Percentiles rank a stretch among this genome's conserved stretches.
These are phyloP conservation scores for Lactarius hengduanensis DNA, from an alignment of 768 basidiomycete species.

Conservation along the genomic window DNA sequence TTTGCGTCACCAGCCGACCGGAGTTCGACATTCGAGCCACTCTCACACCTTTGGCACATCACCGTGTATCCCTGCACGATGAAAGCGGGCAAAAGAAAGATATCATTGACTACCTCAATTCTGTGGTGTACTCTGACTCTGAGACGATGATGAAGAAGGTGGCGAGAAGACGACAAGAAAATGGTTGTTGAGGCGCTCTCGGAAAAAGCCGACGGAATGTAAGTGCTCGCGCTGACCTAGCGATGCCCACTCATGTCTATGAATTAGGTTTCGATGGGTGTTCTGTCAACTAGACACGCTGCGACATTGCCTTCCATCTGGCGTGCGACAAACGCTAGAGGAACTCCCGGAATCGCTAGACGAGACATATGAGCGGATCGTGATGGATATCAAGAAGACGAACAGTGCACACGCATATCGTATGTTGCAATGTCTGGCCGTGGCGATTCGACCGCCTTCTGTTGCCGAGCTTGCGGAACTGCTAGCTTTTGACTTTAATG, in stretches of 20 bases:
- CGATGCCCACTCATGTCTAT: not conserved
- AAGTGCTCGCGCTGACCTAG: not conserved
- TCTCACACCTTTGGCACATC: not conserved
- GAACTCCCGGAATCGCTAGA: not conserved
- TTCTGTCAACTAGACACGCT: not conserved
- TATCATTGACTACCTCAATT: not conserved
- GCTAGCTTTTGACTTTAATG: not conserved
- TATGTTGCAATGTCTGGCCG: not conserved
- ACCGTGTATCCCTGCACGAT: not conserved
- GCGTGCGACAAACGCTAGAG: not conserved
- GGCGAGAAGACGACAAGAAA: not conserved
- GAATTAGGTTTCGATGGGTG: not conserved
- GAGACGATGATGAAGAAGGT: not conserved
- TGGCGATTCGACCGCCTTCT: not conserved
- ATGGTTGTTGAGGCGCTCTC: not conserved
- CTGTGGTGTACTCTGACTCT: not conserved
- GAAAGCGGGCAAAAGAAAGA: not conserved
- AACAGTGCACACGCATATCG: not conserved
- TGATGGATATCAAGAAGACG: not conserved
- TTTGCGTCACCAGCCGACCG: not conserved
- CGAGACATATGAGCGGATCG: not conserved
- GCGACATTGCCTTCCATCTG: not conserved
- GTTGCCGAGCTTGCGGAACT: not conserved
- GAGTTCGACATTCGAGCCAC: not conserved
- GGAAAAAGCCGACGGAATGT: not conserved